A percentile compares a stretch with the other conserved stretches of the same genome.
These are phyloP conservation scores for Cladophialophora exuberans DNA, from an alignment of 2,329 filamentous ascomycete species.

Conservation along the genomic window DNA sequence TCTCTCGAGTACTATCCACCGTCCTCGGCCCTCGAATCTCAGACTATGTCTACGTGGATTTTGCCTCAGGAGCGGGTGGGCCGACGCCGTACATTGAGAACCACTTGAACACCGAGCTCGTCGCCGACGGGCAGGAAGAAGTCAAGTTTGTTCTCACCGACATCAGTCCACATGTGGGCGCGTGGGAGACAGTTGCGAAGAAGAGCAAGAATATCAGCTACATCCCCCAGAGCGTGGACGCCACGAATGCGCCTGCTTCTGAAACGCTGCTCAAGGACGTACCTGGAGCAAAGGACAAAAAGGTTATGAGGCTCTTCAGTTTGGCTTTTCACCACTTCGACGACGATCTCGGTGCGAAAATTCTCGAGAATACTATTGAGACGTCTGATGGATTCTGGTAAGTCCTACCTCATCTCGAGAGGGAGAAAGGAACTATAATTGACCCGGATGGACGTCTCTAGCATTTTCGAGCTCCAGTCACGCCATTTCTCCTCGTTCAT, in stretches of 20 bases:
- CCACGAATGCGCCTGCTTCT: constrained; percentile 60
- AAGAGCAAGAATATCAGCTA: constrained; percentile 62
- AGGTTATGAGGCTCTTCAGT: constrained; percentile 71
- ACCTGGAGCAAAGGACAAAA: constrained; percentile 46
- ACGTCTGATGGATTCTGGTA: constrained; percentile 46
- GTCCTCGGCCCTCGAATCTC: constrained; percentile 54
- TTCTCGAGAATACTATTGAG: constrained; percentile 66
- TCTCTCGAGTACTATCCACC: constrained; percentile 59
- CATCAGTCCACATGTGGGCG: constrained; percentile 64
- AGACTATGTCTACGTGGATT: constrained; percentile 70
- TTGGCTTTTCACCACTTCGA: constrained; percentile 78
- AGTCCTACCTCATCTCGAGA: constrained; percentile 3
- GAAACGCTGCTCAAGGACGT: constrained; percentile 39
- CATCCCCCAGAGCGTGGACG: constrained; percentile 66
- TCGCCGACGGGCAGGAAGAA: constrained; percentile 21
- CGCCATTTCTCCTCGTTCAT: constrained; percentile 60
- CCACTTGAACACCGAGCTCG: constrained; percentile 55
- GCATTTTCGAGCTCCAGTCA: constrained; percentile 75
- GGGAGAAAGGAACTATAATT: neutral
- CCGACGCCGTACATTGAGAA: constrained; percentile 68
- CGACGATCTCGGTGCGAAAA: constrained; percentile 62
- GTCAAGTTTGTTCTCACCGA: constrained; percentile 68
- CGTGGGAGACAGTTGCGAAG: constrained; percentile 60
- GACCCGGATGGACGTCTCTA: constrained; percentile 17
- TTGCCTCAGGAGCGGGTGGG: constrained; percentile 74